Evolutionary conservation across 2,329 filamentous ascomycete genomes (phyloP).

Genomic region (Akanthomyces lecanii): DNA sequence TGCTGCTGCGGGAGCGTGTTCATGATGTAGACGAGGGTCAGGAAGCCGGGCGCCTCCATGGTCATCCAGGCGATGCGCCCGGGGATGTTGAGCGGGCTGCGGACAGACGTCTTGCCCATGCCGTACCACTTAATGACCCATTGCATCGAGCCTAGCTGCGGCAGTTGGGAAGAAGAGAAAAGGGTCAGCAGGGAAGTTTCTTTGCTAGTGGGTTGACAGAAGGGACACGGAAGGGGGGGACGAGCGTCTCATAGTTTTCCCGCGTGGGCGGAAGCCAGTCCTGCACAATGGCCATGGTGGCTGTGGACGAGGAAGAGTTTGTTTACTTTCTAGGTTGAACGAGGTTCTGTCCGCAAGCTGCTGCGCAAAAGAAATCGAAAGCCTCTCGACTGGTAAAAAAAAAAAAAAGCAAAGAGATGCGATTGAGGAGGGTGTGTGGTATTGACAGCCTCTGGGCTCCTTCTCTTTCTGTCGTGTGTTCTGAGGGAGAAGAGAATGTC

Average conservation of each 20-base stretch:
- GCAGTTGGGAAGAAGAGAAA: conserved; percentile 3
- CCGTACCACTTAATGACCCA: conserved; percentile 78
- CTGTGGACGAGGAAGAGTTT: not conserved
- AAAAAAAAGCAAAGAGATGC: no score
- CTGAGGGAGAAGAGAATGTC: not conserved
- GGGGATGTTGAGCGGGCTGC: conserved; percentile 75
- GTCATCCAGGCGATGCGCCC: conserved; percentile 82
- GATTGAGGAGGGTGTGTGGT: no score
- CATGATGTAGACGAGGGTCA: conserved; percentile 77
- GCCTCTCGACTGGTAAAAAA: no score
- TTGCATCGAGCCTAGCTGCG: conserved; percentile 67
- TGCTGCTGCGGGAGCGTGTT: conserved; percentile 57
- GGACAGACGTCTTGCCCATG: conserved; percentile 84
- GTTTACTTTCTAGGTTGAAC: not conserved
- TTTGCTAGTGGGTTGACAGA: conserved; percentile 9
- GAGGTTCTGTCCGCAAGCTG: no score
- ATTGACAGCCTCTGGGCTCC: no score
- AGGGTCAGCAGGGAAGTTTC: not conserved
- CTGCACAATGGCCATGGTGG: conserved; percentile 44
- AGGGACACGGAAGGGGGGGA: conserved; percentile 23
- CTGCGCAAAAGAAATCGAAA: not conserved
- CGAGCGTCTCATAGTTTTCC: conserved; percentile 52
- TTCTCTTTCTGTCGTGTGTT: not conserved
- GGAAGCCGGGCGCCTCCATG: conserved; percentile 79
- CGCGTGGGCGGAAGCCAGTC: conserved; percentile 55